Evolutionary conservation across 23 red algal species (phyloP).

Genomic region (Porphyridium purpureum): DNA sequence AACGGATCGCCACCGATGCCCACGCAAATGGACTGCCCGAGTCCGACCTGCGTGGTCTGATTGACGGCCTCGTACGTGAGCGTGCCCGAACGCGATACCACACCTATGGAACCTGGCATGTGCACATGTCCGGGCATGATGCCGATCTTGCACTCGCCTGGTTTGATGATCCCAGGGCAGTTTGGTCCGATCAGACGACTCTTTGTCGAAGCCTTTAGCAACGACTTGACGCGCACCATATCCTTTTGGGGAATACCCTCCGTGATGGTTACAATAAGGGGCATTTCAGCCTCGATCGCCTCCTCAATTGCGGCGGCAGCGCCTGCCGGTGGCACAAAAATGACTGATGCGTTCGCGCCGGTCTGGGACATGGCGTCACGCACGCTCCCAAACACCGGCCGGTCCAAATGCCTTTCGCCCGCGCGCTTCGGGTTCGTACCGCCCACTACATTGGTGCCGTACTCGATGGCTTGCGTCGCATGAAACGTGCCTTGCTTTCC

Average conservation of each 20-base stretch:
- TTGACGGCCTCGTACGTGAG: conserved; percentile 98
- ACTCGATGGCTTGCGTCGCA: conserved; percentile 76
- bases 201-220: conserved; percentile 31
- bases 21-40: conserved; percentile 78
- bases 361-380: conserved; percentile 65
- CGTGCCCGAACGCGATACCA: conserved; percentile 94
- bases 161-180: conserved; percentile 94
- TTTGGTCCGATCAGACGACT: conserved; percentile 95
- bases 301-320: conserved; percentile 95
- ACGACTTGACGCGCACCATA: conserved; percentile 80
- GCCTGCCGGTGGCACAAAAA: conserved; percentile 81
- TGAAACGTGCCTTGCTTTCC: conserved; percentile 98
- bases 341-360: conserved; percentile 70
- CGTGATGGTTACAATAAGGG: conserved; percentile 86
- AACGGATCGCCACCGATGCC: conserved; percentile 99
- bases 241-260: conserved; percentile 97
- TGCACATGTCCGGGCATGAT: conserved; percentile 94
- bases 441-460: conserved; percentile 86
- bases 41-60: conserved; percentile 66
- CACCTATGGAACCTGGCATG: conserved; percentile 52
- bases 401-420: conserved; percentile 67
- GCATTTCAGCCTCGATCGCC: conserved; percentile 79
- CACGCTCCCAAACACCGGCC: conserved; percentile 84
- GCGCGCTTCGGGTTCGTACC: conserved; percentile 82
- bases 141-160: conserved; percentile 83